phyloP scores from a whole-genome alignment of 495 filamentous ascomycete genomes.

The Hypoxylon subgilvum region DNA sequence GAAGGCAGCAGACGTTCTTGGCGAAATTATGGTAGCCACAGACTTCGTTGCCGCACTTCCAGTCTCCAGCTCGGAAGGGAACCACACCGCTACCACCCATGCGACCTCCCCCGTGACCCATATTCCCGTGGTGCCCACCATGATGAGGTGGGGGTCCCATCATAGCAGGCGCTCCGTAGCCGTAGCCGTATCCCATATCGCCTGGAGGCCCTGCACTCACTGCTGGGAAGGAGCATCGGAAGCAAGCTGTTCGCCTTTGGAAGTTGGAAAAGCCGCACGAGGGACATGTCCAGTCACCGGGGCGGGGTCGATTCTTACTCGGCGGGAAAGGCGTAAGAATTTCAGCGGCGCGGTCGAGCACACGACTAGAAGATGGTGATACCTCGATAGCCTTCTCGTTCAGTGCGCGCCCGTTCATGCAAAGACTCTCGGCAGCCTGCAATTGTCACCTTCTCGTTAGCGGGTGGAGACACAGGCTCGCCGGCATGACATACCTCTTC shows the following conservation, averaged over 20 bases:
- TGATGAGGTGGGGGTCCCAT: slow-evolving; percentile 84
- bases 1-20: slow-evolving; percentile 96
- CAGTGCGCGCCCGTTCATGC: slow-evolving; percentile 97
- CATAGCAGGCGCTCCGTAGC: slow-evolving; percentile 71
- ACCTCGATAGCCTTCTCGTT: slow-evolving; percentile 99
- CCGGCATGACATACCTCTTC: slow-evolving; percentile 85
- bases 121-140: slow-evolving; percentile 77
- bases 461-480: too few relatives aligned
- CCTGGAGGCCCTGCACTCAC: slow-evolving; percentile 75
- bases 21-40: slow-evolving; percentile 99
- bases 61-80: slow-evolving; percentile 96
- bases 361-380: slow-evolving; percentile 91
- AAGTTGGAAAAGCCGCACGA: slow-evolving; percentile 94
- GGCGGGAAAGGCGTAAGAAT: slow-evolving; percentile 96
- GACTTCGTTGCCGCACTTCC: slow-evolving; percentile 98
- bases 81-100: slow-evolving; percentile 87
- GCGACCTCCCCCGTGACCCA: slow-evolving; percentile 71
- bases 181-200: slow-evolving; percentile 75
- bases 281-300: slow-evolving; percentile 98
- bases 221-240: slow-evolving; percentile 97
- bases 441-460: too few relatives aligned
- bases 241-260: slow-evolving; percentile 96
- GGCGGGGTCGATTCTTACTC: slow-evolving; percentile 95
- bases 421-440: slow-evolving; percentile 91
- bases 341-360: slow-evolving; percentile 91